Percentiles rank a stretch among this genome's conserved stretches.
These are phyloP conservation scores for Aspergillus pseudoglaucus DNA, from an alignment of 2,329 filamentous ascomycete genomes.

Conservation along the genomic window DNA sequence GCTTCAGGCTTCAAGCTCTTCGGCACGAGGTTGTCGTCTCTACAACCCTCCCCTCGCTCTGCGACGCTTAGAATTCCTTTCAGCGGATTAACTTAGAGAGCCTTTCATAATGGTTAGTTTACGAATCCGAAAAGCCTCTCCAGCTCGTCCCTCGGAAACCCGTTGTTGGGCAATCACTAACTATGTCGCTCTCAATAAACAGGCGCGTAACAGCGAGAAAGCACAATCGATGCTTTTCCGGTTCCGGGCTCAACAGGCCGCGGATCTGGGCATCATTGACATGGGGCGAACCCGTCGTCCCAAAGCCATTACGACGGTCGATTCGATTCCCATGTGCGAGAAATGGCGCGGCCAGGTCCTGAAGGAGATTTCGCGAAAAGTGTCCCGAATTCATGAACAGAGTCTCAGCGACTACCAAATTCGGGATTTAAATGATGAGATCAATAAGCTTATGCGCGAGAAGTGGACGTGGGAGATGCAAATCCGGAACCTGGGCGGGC, in stretches of 20 bases:
- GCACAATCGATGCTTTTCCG: constrained; percentile 99
- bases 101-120: constrained; percentile 25
- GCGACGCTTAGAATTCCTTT: constrained; percentile 8
- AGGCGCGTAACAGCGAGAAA: constrained; percentile 97
- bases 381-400: constrained; percentile 88
- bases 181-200: constrained; percentile 8
- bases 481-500: constrained; percentile 90
- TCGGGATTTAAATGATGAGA: constrained; percentile 95
- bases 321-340: constrained; percentile 78
- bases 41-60: constrained; percentile 8
- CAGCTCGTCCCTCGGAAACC: neutral
- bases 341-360: constrained; percentile 98
- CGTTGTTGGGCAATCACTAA: constrained; percentile 12
- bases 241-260: constrained; percentile 95
- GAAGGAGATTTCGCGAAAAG: constrained; percentile 94
- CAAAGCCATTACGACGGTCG: constrained; percentile 81
- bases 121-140: neutral
- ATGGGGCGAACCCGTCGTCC: constrained; percentile 82
- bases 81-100: constrained; percentile 11
- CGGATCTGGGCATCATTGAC: constrained; percentile 93
- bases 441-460: constrained; percentile 98
- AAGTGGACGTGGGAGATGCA: constrained; percentile 99
- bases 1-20: constrained; percentile 12
- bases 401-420: constrained; percentile 95
- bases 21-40: neutral